Percentiles rank a stretch among this genome's conserved stretches.
Conservation (phyloP, 2,329 filamentous ascomycete genomes). For the Fusarium citri region DNA sequence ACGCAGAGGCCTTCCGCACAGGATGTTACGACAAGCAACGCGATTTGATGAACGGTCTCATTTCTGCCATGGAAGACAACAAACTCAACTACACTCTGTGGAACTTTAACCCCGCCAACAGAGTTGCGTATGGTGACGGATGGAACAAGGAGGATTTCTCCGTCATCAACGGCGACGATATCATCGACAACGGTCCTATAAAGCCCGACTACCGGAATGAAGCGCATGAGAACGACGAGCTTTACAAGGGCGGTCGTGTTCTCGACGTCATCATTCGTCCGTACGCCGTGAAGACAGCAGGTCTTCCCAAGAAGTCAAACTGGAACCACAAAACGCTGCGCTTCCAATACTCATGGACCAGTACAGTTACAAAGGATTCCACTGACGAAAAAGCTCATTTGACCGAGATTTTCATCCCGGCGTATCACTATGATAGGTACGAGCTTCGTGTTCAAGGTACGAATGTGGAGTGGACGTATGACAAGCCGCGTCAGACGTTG, state of each 20-base stretch:
- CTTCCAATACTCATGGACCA: conserved; percentile 52
- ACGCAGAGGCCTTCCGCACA: conserved; percentile 50
- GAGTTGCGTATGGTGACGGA: conserved; percentile 54
- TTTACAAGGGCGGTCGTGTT: conserved; percentile 54
- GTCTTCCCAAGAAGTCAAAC: conserved; percentile 49
- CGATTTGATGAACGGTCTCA: conserved; percentile 54
- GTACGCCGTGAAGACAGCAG: conserved; percentile 56
- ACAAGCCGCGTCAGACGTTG: conserved; percentile 48
- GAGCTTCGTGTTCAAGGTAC: conserved; percentile 45
- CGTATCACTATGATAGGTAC: conserved; percentile 52
- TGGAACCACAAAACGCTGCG: conserved; percentile 52
- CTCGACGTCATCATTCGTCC: conserved; percentile 56
- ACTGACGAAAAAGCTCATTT: conserved; percentile 35
- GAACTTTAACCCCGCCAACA: conserved; percentile 56
- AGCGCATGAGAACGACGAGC: conserved; percentile 49
- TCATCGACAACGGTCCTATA: conserved; percentile 43
- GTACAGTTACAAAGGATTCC: conserved; percentile 23
- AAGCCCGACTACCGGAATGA: conserved; percentile 51
- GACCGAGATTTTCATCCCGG: conserved; percentile 55
- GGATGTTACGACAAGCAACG: conserved; percentile 55
- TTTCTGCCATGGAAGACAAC: conserved; percentile 56
- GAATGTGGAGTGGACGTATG: conserved; percentile 49
- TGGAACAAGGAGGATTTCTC: conserved; percentile 60
- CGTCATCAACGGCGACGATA: conserved; percentile 52
- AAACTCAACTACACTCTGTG: conserved; percentile 54